phyloP scores from a whole-genome alignment of 441 rosid species.

The Pelargonium citronellum region DNA sequence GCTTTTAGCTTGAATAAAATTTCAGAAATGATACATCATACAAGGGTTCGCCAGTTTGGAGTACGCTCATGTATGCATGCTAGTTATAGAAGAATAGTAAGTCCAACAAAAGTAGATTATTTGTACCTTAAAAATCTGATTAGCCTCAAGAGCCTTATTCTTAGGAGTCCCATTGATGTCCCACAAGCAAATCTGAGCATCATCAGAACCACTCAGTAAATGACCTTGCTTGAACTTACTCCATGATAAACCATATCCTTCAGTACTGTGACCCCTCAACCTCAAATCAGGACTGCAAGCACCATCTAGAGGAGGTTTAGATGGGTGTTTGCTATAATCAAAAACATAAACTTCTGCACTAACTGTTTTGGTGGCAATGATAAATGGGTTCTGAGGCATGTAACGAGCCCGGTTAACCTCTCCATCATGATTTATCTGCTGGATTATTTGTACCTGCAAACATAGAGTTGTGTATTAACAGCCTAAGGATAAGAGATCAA shows the following conservation, averaged over 20 bases:
- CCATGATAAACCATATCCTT: slow-evolving; percentile 97
- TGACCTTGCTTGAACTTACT: slow-evolving; percentile 84
- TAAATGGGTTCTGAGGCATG: slow-evolving; percentile 86
- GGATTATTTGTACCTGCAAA: slow-evolving; percentile 76
- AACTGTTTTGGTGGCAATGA: slow-evolving; percentile 89
- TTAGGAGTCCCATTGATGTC: slow-evolving; percentile 70
- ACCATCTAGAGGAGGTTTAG: slow-evolving; percentile 83
- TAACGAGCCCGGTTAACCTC: slow-evolving; percentile 97
- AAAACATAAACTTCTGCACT: slow-evolving; percentile 87
- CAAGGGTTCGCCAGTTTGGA: background rate
- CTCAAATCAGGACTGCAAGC: slow-evolving; percentile 82
- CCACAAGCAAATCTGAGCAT: slow-evolving; percentile 94
- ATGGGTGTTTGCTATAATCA: slow-evolving; percentile 79
- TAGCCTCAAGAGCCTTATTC: slow-evolving; percentile 74
- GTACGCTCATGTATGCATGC: background rate
- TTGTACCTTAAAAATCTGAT: slow-evolving; percentile 64
- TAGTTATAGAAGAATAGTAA: background rate
- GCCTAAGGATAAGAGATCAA: background rate
- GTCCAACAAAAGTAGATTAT: background rate
- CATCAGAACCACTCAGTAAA: slow-evolving; percentile 92
- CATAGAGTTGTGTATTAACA: background rate
- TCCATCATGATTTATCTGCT: slow-evolving; percentile 90
- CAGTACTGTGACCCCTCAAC: slow-evolving; percentile 85
- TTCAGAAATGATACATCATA: background rate
- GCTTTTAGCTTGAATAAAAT: background rate